Evolutionary conservation across 208 protist genomes (phyloP).

Genomic region (Acanthamoeba royreba): DNA sequence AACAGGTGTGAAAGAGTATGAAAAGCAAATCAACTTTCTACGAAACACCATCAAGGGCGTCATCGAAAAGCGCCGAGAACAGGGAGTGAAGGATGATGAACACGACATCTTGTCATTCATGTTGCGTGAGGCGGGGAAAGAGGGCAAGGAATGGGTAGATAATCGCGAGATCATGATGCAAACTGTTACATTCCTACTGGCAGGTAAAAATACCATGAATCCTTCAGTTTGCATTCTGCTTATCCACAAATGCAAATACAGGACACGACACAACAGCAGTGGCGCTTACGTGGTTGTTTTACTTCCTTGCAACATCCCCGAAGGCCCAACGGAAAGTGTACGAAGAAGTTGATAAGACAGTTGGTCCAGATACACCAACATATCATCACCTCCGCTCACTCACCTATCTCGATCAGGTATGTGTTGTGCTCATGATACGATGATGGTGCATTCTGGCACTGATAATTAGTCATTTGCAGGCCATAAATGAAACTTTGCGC

Average conservation of each 20-base stretch:
- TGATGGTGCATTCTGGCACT: not conserved
- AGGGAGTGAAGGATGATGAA: not conserved
- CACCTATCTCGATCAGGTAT: not conserved
- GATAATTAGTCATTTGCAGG: not conserved
- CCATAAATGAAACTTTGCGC: not conserved
- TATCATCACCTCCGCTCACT: not conserved
- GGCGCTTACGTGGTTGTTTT: constrained; percentile 24
- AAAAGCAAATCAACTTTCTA: constrained; percentile 12
- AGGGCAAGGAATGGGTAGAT: not conserved
- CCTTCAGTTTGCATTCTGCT: not conserved
- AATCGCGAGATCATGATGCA: not conserved
- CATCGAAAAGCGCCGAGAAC: not conserved
- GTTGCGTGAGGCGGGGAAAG: not conserved
- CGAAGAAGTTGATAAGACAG: not conserved
- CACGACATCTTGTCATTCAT: not conserved
- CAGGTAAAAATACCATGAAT: not conserved
- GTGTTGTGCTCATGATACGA: not conserved
- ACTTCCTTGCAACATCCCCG: not conserved
- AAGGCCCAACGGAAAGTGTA: not conserved
- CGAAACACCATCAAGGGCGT: not conserved
- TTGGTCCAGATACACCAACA: not conserved
- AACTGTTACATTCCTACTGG: not conserved
- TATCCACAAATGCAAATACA: not conserved
- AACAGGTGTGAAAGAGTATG: constrained; percentile 5
- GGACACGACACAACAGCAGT: not conserved